Percentiles rank a stretch among this genome's conserved stretches.
phyloP scores from a whole-genome alignment of 2,329 filamentous ascomycete genomes.

The Botrytis fabae region DNA sequence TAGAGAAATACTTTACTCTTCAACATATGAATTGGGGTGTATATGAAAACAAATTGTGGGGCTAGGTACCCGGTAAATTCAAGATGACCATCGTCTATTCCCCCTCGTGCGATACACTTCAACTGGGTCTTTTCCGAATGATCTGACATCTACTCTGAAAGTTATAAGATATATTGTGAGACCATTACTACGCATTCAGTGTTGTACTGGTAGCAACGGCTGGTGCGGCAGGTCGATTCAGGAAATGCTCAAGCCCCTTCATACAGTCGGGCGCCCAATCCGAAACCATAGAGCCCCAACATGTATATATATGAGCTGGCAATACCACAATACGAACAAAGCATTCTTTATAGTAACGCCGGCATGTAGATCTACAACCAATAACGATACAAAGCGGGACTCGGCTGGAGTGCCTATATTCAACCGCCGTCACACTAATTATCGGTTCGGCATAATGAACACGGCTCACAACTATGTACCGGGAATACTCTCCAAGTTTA shows the following conservation, averaged over 20 bases:
- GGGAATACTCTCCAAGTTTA: neutral
- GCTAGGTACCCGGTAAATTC: neutral
- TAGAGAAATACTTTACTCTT: neutral
- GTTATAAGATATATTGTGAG: neutral
- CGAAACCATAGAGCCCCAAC: neutral
- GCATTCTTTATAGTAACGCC: neutral
- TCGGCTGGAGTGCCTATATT: slow-evolving; percentile 6
- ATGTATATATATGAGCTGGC: neutral
- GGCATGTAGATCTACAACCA: neutral
- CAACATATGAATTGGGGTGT: too few species aligned
- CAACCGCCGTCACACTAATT: slow-evolving; percentile 8
- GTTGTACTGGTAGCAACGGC: neutral
- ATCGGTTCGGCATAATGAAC: slow-evolving; percentile 3
- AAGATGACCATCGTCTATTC: neutral
- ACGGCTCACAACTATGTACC: slow-evolving; percentile 17
- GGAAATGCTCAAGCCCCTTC: neutral
- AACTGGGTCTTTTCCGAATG: neutral
- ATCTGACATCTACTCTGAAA: neutral
- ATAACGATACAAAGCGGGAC: neutral
- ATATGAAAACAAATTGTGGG: neutral
- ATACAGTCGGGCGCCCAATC: neutral
- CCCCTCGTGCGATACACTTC: neutral
- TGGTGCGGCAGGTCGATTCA: neutral
- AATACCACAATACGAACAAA: neutral
- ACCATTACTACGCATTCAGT: neutral